A percentile compares a stretch with the other conserved stretches of the same genome.
Evolutionary conservation across 306 rosid genomes (phyloP).

Genomic region (Prosopis cineraria): DNA sequence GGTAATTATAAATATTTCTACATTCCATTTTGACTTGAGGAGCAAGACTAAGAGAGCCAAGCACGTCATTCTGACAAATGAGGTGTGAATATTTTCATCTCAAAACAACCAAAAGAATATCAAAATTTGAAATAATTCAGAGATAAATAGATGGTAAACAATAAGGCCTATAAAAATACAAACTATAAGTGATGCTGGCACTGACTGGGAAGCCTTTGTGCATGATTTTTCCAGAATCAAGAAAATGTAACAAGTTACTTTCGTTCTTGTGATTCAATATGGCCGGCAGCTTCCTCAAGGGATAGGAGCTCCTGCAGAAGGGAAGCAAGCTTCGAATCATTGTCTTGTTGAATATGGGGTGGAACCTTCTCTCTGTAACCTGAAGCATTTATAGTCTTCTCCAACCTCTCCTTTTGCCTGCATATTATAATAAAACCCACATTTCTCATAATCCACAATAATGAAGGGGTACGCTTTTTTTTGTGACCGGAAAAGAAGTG

Average conservation of each 20-base stretch:
- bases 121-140: conserved; percentile 36
- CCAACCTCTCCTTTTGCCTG: conserved; percentile 69
- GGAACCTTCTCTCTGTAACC: conserved; percentile 87
- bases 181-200: neutral
- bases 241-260: conserved; percentile 3
- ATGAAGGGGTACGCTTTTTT: neutral
- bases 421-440: conserved; percentile 1
- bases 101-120: neutral
- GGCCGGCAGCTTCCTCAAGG: conserved; percentile 63
- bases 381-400: conserved; percentile 54
- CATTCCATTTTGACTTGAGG: neutral
- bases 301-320: conserved; percentile 66
- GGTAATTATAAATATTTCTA: neutral
- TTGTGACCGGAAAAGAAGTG: too few relatives aligned
- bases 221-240: neutral
- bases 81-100: neutral
- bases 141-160: neutral
- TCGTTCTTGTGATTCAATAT: conserved; percentile 48
- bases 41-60: neutral
- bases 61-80: neutral
- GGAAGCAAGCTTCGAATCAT: conserved; percentile 62
- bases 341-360: conserved; percentile 50
- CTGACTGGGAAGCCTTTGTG: conserved; percentile 4
- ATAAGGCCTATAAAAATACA: neutral
- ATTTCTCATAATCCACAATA: neutral